Conservation (phyloP, 805 yeast genomes). For the Lachancea nothofagi region DNA sequence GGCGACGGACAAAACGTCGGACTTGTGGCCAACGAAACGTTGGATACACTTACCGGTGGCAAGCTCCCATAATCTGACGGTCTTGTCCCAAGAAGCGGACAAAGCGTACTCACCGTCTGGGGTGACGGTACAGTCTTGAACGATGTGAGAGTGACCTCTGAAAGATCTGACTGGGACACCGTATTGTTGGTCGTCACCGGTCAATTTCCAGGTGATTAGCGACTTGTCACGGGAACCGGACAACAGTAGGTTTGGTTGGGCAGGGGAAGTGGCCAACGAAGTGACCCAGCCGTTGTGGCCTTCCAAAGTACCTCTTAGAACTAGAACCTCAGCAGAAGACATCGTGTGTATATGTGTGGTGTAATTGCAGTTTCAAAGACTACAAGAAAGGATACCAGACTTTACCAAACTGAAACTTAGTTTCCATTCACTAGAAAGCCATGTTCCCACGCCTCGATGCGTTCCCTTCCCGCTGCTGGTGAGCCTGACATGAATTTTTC, state of each 20-base stretch:
- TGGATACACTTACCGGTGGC: constrained; percentile 87
- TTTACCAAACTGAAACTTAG: background rate
- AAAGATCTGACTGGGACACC: constrained; percentile 98
- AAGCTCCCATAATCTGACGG: constrained; percentile 96
- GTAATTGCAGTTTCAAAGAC: background rate
- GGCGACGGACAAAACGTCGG: constrained; percentile 96
- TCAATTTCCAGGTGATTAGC: constrained; percentile 95
- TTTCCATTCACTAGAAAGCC: background rate
- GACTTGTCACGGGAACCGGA: constrained; percentile 99
- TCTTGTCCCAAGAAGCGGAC: constrained; percentile 99
- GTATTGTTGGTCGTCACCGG: constrained; percentile 92
- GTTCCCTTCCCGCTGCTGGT: background rate
- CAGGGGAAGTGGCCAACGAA: constrained; percentile 94
- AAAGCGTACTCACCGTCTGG: constrained; percentile 97
- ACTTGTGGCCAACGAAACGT: constrained; percentile 97
- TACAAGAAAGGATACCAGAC: background rate
- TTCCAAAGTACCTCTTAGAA: constrained; percentile 99
- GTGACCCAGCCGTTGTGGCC: constrained; percentile 98
- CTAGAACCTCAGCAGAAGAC: constrained; percentile 90
- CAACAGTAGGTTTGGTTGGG: constrained; percentile 95
- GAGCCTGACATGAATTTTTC: background rate
- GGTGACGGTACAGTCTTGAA: constrained; percentile 94
- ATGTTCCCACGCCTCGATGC: background rate
- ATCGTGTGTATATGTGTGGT: constrained; percentile 30
- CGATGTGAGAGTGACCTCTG: constrained; percentile 98